These are phyloP conservation scores for Calonectria hawksworthii DNA, from an alignment of 2,329 filamentous ascomycete genomes.

Conservation along the genomic window DNA sequence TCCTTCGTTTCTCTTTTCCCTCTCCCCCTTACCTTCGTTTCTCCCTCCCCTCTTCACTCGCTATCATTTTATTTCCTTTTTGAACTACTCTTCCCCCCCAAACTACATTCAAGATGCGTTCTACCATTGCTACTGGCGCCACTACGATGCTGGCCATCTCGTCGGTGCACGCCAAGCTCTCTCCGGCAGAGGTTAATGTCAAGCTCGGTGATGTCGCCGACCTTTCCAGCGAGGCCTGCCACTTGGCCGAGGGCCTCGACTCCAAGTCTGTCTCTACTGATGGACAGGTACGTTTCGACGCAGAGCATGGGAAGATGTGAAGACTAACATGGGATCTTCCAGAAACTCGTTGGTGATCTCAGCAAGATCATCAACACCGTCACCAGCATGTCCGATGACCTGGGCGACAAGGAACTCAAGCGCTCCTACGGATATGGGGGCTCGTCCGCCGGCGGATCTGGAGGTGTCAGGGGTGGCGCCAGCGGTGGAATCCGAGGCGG, in stretches of 20 bases:
- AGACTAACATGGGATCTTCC: neutral
- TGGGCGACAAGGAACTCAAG: neutral
- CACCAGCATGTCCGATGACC: neutral
- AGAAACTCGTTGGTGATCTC: slow-evolving; percentile 6
- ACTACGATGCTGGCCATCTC: slow-evolving; percentile 11
- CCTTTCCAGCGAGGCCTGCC: slow-evolving; percentile 3
- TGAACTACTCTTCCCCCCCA: neutral
- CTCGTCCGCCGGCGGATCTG: neutral
- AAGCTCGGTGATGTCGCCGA: slow-evolving; percentile 2
- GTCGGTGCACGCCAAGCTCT: slow-evolving; percentile 10
- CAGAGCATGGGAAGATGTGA: neutral
- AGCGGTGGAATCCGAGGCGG: neutral
- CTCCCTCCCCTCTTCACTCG: neutral
- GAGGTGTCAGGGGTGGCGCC: neutral
- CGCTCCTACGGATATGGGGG: neutral
- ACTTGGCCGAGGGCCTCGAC: neutral
- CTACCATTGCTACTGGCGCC: slow-evolving; percentile 6
- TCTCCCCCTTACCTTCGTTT: neutral
- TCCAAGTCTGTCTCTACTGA: neutral
- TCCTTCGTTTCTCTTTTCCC: neutral
- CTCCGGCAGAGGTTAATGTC: slow-evolving; percentile 13
- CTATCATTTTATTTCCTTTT: neutral
- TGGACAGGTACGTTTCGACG: neutral
- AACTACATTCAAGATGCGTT: slow-evolving; percentile 9
- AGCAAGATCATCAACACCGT: neutral